These are phyloP conservation scores for Hydrangea macrophylla DNA, from an alignment of 148 eudicot genomes.

Conservation along the genomic window DNA sequence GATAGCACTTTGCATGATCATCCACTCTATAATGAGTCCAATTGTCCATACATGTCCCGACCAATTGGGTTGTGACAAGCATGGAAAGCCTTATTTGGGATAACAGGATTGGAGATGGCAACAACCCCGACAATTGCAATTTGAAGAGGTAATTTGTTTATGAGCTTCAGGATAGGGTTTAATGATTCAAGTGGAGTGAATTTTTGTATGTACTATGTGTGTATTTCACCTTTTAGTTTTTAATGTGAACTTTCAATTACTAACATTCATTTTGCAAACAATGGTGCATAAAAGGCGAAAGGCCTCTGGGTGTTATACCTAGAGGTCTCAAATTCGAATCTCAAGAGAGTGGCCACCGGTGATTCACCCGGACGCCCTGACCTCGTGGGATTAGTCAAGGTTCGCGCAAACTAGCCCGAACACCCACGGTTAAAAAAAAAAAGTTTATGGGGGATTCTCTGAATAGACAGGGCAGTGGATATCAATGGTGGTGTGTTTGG, in stretches of 20 bases:
- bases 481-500: constrained; percentile 89
- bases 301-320: too few relatives aligned
- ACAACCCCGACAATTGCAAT: constrained; percentile 74
- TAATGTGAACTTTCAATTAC: too few relatives aligned
- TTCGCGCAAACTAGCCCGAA: too few relatives aligned
- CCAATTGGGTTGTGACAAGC: constrained; percentile 91
- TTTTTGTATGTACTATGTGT: not conserved
- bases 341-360: too few relatives aligned
- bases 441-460: constrained; percentile 97
- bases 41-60: constrained; percentile 96
- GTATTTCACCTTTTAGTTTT: not conserved
- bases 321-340: too few relatives aligned
- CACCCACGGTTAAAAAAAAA: too few relatives aligned
- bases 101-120: constrained; percentile 95
- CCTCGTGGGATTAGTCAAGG: too few relatives aligned
- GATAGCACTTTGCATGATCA: constrained; percentile 67
- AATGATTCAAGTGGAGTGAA: not conserved
- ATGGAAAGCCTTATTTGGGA: constrained; percentile 73
- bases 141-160: constrained; percentile 62
- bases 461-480: constrained; percentile 99
- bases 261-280: too few relatives aligned
- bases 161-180: not conserved
- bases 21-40: constrained; percentile 81
- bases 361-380: too few relatives aligned
- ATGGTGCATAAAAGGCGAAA: too few relatives aligned